phyloP scores from a whole-genome alignment of 371 early-diverging fungal species.

The Mucor piriformis region DNA sequence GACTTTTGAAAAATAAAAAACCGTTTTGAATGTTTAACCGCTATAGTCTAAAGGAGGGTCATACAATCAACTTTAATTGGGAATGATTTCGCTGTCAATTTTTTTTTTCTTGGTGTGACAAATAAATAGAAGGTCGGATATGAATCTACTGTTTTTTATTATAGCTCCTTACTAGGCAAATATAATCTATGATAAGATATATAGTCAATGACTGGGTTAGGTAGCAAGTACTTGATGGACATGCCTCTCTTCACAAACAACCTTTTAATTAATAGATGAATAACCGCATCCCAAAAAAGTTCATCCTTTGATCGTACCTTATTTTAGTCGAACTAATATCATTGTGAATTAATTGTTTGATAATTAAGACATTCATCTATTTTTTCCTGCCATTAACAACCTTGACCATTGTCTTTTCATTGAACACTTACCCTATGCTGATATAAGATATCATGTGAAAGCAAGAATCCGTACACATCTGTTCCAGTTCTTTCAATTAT shows the following conservation, averaged over 20 bases:
- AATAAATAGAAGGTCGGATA: background rate
- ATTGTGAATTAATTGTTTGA: conserved; percentile 95
- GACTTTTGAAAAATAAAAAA: background rate
- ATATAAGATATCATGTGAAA: conserved; percentile 88
- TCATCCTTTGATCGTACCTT: conserved; percentile 56
- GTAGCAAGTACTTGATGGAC: conserved; percentile 94
- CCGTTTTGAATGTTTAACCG: no score
- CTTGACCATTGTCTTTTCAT: background rate
- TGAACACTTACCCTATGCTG: conserved; percentile 75
- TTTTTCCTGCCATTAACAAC: background rate
- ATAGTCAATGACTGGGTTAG: conserved; percentile 90
- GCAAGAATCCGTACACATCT: conserved; percentile 89
- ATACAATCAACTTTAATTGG: background rate
- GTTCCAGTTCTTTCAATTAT: conserved; percentile 95
- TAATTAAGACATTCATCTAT: conserved; percentile 87
- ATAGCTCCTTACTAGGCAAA: conserved; percentile 17
- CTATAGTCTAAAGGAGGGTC: background rate
- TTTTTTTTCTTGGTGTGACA: background rate
- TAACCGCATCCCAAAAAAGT: background rate
- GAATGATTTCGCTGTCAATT: background rate
- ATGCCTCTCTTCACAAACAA: conserved; percentile 92
- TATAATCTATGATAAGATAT: conserved; percentile 81
- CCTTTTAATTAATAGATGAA: conserved; percentile 39
- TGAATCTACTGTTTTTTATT: background rate
- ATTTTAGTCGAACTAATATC: conserved; percentile 97